phyloP scores from a whole-genome alignment of 306 rosid genomes.

The Pyrus communis region DNA sequence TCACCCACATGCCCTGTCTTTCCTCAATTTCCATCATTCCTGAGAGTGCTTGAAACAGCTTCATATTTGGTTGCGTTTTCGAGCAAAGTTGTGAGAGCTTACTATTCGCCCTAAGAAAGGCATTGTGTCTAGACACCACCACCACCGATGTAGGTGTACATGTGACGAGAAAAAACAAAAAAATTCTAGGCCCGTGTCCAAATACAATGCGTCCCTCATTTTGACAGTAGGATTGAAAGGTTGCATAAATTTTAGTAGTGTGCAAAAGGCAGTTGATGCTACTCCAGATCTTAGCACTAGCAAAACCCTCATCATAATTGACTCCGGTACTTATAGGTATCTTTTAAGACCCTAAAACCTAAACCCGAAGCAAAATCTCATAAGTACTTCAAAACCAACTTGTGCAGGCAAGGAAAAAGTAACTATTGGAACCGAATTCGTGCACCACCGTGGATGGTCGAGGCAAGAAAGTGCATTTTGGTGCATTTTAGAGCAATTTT shows the following conservation, averaged over 20 bases:
- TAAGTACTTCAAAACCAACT: no score
- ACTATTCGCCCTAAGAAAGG: slow-evolving; percentile 28
- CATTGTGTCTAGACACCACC: slow-evolving; percentile 20
- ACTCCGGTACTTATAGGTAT: slow-evolving; percentile 42
- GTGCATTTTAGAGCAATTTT: no score
- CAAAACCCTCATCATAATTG: slow-evolving; percentile 50
- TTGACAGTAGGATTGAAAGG: slow-evolving; percentile 56
- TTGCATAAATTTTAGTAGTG: slow-evolving; percentile 53
- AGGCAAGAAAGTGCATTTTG: no score
- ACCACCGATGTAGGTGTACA: slow-evolving; percentile 10
- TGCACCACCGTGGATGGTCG: no score
- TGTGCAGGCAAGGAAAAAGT: no score
- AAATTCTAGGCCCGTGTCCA: slow-evolving; percentile 25
- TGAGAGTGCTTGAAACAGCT: slow-evolving; percentile 9
- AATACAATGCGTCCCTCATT: slow-evolving; percentile 43
- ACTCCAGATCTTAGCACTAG: slow-evolving; percentile 45
- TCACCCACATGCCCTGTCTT: slow-evolving; percentile 13
- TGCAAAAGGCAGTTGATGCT: slow-evolving; percentile 67
- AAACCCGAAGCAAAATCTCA: no score
- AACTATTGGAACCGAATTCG: no score
- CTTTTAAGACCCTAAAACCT: not conserved
- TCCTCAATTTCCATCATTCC: not conserved
- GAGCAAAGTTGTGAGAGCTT: slow-evolving; percentile 36
- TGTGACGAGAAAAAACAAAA: slow-evolving; percentile 40
- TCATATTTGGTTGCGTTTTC: slow-evolving; percentile 20